Evolutionary conservation across 2,329 filamentous ascomycete genomes (phyloP).

Genomic region (Exutisphaerella laricina): DNA sequence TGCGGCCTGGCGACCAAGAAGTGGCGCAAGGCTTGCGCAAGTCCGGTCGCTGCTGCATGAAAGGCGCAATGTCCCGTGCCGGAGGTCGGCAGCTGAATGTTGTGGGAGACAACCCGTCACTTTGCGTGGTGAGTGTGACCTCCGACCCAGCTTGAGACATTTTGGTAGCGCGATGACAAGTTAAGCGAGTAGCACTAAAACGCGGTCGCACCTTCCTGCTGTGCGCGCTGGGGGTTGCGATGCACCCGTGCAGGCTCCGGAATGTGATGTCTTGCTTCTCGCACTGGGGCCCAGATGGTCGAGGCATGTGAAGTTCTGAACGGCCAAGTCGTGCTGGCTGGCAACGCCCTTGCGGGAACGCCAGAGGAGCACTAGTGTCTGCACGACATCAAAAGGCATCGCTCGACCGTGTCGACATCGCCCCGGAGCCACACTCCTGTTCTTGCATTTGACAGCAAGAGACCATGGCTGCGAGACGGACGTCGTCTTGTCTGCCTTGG

Average conservation of each 20-base stretch:
- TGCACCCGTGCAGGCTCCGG: background rate
- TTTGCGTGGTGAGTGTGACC: too few species aligned
- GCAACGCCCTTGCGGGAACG: background rate
- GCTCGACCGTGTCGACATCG: too few species aligned
- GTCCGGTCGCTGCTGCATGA: background rate
- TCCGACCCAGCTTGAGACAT: too few species aligned
- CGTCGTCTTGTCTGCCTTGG: background rate
- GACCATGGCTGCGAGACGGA: background rate
- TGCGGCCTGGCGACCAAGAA: too few species aligned
- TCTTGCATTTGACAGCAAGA: background rate
- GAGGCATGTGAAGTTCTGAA: slow-evolving; percentile 3
- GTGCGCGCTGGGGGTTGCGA: background rate
- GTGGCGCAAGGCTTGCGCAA: background rate
- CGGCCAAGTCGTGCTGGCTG: background rate
- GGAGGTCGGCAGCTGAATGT: background rate
- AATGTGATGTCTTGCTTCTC: slow-evolving; percentile 5
- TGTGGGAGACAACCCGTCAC: background rate
- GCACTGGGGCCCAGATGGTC: background rate
- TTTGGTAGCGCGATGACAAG: too few species aligned
- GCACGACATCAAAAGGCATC: background rate
- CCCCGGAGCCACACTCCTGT: too few species aligned
- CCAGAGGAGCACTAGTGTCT: background rate
- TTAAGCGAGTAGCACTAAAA: too few species aligned
- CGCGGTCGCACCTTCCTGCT: too few species aligned
- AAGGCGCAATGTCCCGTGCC: background rate